Percentiles rank a stretch among this genome's conserved stretches.
Evolutionary conservation across 2,329 filamentous ascomycete species (phyloP).

Genomic region (Monosporascus sp.): DNA sequence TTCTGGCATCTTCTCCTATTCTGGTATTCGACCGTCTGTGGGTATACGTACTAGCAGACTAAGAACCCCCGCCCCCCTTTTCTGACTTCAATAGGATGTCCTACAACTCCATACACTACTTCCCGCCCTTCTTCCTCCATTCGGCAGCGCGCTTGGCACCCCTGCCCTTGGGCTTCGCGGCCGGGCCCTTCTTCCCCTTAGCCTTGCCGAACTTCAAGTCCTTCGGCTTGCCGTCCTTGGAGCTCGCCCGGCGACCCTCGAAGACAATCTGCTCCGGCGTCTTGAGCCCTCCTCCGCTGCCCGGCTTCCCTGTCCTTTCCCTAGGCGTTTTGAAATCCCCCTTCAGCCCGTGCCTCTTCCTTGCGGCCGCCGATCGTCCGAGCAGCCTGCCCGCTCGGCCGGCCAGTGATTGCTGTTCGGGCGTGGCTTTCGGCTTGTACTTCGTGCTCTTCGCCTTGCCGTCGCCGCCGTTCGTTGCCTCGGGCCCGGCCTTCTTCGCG

Average conservation of each 20-base stretch:
- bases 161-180: slow-evolving; percentile 19
- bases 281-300: slow-evolving; percentile 32
- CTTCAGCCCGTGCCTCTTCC: slow-evolving; percentile 33
- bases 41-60: too few species aligned
- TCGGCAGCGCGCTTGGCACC: slow-evolving; percentile 27
- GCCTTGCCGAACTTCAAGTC: slow-evolving; percentile 52
- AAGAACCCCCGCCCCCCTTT: not conserved
- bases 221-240: slow-evolving; percentile 58
- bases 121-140: slow-evolving; percentile 24
- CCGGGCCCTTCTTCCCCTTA: slow-evolving; percentile 44
- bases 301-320: slow-evolving; percentile 13
- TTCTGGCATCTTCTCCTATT: too few species aligned
- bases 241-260: slow-evolving; percentile 70
- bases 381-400: slow-evolving; percentile 72
- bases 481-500: slow-evolving; percentile 35
- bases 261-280: slow-evolving; percentile 70
- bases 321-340: slow-evolving; percentile 18
- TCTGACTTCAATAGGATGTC: not conserved
- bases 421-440: slow-evolving; percentile 66
- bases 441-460: slow-evolving; percentile 36
- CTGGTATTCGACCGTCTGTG: too few species aligned
- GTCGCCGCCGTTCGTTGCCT: slow-evolving; percentile 21
- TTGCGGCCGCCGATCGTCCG: slow-evolving; percentile 59
- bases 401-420: slow-evolving; percentile 63
- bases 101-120: slow-evolving; percentile 6